A percentile compares a stretch with the other conserved stretches of the same genome.
Evolutionary conservation across 108 stramenopile species (phyloP).

Genomic region (Cylindrotheca fusiformis): DNA sequence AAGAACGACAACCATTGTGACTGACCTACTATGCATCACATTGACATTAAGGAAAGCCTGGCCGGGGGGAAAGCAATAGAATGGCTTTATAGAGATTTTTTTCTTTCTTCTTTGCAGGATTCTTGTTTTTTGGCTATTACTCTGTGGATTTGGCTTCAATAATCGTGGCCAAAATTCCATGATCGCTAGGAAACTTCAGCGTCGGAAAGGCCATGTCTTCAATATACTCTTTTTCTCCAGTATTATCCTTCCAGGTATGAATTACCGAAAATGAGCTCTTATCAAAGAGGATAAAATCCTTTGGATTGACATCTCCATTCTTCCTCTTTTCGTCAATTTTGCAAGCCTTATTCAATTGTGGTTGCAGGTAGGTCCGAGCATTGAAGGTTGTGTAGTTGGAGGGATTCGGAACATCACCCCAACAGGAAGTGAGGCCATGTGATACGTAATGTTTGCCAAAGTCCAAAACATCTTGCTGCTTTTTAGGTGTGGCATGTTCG

Average conservation of each 20-base stretch:
- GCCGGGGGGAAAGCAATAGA: no score
- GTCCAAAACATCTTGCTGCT: constrained; percentile 74
- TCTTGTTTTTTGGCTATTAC: no score
- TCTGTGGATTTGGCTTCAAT: constrained; percentile 32
- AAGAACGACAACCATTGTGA: no score
- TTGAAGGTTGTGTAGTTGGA: constrained; percentile 74
- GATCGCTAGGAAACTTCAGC: constrained; percentile 82
- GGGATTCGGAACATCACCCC: constrained; percentile 71
- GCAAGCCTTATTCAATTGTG: constrained; percentile 90
- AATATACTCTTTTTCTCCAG: constrained; percentile 59
- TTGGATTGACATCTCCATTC: constrained; percentile 83
- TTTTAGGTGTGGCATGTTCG: constrained; percentile 63
- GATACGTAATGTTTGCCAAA: constrained; percentile 50
- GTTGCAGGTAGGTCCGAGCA: constrained; percentile 77
- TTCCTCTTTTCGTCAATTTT: constrained; percentile 66
- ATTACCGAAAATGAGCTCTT: constrained; percentile 55
- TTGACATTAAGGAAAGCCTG: no score
- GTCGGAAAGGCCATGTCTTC: constrained; percentile 88
- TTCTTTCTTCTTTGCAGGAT: no score
- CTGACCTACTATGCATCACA: no score
- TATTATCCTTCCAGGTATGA: constrained; percentile 80
- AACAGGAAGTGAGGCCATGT: constrained; percentile 64
- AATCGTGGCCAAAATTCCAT: constrained; percentile 73
- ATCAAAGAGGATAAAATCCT: constrained; percentile 84
- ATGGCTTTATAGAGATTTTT: no score